phyloP scores from a whole-genome alignment of 2,329 filamentous ascomycete species.

The Neocatenulostroma microsporum region DNA sequence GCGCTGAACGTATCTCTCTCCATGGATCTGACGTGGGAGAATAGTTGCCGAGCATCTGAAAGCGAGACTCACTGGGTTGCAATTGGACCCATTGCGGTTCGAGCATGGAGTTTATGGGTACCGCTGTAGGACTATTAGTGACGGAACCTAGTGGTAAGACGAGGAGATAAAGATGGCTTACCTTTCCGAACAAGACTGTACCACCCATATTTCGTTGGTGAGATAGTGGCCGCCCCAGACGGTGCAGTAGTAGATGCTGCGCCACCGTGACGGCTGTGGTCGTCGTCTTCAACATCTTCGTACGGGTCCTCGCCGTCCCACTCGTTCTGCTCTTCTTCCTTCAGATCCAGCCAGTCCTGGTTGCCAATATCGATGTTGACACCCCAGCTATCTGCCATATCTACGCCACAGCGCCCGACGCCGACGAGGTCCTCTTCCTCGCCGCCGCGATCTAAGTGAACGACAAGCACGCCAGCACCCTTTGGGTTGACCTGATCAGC shows the following conservation, averaged over 20 bases:
- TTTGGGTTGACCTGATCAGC: background rate
- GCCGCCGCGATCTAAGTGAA: background rate
- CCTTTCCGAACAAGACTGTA: constrained; percentile 4
- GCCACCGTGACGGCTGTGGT: background rate
- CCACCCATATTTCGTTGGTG: constrained; percentile 1
- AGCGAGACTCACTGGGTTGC: background rate
- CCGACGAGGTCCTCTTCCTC: constrained; percentile 2
- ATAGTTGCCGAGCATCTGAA: constrained; percentile 2
- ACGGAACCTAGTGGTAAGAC: background rate
- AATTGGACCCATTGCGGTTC: constrained; percentile 1
- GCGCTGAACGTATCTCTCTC: background rate
- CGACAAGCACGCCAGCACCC: constrained; percentile 2
- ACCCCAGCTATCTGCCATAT: constrained; percentile 3
- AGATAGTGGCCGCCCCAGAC: too few species aligned
- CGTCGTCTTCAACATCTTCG: background rate
- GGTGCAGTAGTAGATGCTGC: too few species aligned
- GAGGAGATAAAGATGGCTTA: background rate
- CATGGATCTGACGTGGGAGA: background rate
- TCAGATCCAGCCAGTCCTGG: constrained; percentile 3
- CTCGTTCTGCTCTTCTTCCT: constrained; percentile 1
- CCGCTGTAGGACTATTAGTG: background rate
- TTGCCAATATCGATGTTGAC: constrained; percentile 3
- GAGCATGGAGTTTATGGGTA: background rate
- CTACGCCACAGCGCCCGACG: constrained; percentile 3
- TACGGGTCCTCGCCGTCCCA: constrained; percentile 3